Evolutionary conservation across 352 stramenopile genomes (phyloP), one percentile per base, ranked within the genome.

Genomic region (Phytopythium ostracodes): DNA sequence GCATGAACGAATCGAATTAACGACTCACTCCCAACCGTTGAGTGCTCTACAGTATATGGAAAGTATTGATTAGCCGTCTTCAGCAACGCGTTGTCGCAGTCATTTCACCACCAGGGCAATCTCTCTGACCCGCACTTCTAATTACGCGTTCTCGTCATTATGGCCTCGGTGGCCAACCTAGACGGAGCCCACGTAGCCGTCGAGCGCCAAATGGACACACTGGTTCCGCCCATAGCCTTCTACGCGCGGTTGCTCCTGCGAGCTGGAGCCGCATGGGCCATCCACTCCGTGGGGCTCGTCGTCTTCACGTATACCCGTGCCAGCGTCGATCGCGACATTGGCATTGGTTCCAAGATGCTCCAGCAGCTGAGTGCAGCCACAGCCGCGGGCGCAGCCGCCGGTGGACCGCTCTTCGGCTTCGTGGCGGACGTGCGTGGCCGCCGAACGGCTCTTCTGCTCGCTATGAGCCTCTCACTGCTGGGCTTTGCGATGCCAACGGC

Each of bases 281-380:
- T 84, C 57, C 66, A 77, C 70, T 61, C 75, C 20, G 61, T 70
- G 40, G 70, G 74, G 29, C 70, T 75, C 12, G 64, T 66, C 1
- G 56, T 84, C 22, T 74, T 84, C 35, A 42, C 64, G 4, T 84
- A 71, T 65, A 77, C 70, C 25, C 59, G 73, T 7, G 50, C 42
- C 8, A 46, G 68, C 4, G 68, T 84, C 38, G 47, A 56, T 24
- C 70, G 71, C 15, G 60, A 72, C 43, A 70, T 75, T 42, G 58
- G 55, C 38, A 76, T 82, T 57, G 61, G 59, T n/a, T n/a, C n/a
- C n/a, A 52, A 24, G 8, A 67, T 66, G 14, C 57, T 72, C 56
- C 58, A 68, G 59, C 43, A 77, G 24, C 59, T 76, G 27, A 62
- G 57, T 42, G 69, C 59, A 18, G 60, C 66, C n/a, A 46, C 72